A percentile compares a stretch with the other conserved stretches of the same genome.
phyloP scores from a whole-genome alignment of 2,329 filamentous ascomycete species.

The Diaporthe citrichinensis region DNA sequence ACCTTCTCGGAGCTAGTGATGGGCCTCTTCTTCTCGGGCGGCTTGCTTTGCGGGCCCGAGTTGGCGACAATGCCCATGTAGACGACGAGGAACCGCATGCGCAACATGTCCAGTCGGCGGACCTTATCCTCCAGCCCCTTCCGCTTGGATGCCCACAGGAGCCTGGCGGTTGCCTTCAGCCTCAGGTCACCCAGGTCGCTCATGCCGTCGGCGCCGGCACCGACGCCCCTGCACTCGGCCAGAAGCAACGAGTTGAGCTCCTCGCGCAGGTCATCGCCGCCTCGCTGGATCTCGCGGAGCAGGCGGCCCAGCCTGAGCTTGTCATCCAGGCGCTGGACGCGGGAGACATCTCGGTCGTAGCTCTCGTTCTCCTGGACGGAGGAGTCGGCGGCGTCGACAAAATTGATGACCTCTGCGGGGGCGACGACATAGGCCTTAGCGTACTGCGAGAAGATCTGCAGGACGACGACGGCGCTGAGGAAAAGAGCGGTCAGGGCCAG shows the following conservation, averaged over 20 bases:
- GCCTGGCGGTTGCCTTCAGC: conserved; percentile 63
- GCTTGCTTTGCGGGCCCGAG: conserved; percentile 53
- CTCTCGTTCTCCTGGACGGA: conserved; percentile 76
- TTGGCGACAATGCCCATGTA: conserved; percentile 73
- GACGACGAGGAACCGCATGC: conserved; percentile 75
- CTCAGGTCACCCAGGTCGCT: conserved; percentile 45
- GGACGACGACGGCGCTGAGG: conserved; percentile 68
- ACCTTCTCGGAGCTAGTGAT: conserved; percentile 51
- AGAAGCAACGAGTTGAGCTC: conserved; percentile 68
- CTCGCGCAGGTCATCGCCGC: conserved; percentile 73
- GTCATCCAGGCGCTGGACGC: conserved; percentile 71
- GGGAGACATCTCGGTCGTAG: conserved; percentile 72
- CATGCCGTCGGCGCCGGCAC: conserved; percentile 44
- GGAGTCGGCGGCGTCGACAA: conserved; percentile 72
- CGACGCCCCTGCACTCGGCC: conserved; percentile 56
- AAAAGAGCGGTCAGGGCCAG: conserved; percentile 70
- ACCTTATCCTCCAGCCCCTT: conserved; percentile 69
- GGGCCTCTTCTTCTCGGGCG: conserved; percentile 47
- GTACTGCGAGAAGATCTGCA: conserved; percentile 66
- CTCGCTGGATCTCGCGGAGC: conserved; percentile 73
- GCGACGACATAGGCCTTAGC: conserved; percentile 70
- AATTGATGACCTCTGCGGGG: conserved; percentile 69
- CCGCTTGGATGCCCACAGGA: conserved; percentile 72
- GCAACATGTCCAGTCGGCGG: conserved; percentile 70
- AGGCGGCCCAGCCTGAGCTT: conserved; percentile 71